Evolutionary conservation across 352 stramenopile genomes (phyloP), one percentile per base, ranked within the genome.

Genomic region (Globisporangium orthogonon): DNA sequence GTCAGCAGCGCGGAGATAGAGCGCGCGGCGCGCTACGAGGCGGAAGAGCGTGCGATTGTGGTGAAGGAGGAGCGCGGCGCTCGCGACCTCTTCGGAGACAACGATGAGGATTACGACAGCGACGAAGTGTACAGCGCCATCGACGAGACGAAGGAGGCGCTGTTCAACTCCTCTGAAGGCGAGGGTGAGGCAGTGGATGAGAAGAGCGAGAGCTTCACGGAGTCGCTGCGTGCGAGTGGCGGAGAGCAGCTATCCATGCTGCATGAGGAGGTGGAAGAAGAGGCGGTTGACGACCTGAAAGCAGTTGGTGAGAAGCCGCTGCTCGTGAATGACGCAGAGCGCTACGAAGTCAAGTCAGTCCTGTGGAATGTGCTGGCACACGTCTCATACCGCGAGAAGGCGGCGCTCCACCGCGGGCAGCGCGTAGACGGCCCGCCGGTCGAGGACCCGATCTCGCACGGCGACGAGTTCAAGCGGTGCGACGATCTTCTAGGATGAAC

Each of bases 401-500:
- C 33, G 10, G 71, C 57, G 14, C 73, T 86, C 54, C 47, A 51
- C 43, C 62, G 62, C 15, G 72, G 74, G 44, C 48, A 63, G 6
- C 56, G 61, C 41, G 52, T 74, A 53, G 63, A 53, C 30, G 76
- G 76, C 0, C 74, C 76, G 1, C 76, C 74, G n/a, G 65, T 79
- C 41, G 70, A 84, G 55, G 65, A 70, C 17, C 62, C 76, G 47
- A 70, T 74, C 47, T 61, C 66, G 10, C 71, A 78, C 33, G 51
- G 62, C 29, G 72, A 82, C 56, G 72, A 83, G 39, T 77, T 73
- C 60, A 70, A 70, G 29, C 50, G 70, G 72, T 61, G 46, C 46
- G 74, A 70, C 46, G 74, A 70, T 65, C 29, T 30, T 52, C 13
- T 54, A 5, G 30, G 28, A 29, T 11, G 0, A 49, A 29, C 31